Evolutionary conservation across 768 basidiomycete genomes (phyloP), one percentile per base, ranked within the genome.

Genomic region (Tricholoma sp.): DNA sequence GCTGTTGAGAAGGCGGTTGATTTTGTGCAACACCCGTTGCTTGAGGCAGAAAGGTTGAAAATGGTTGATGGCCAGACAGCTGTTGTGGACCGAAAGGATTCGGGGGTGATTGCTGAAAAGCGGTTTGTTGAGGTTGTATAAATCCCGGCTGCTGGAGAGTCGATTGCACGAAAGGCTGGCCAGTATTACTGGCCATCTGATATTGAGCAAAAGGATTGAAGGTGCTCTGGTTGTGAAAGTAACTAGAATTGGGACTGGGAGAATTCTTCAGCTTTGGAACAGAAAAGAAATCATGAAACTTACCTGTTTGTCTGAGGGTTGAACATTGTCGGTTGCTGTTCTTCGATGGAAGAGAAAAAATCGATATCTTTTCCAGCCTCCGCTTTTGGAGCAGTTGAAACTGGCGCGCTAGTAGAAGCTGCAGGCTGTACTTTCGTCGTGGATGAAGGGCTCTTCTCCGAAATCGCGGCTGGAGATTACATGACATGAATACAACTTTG

Each of bases 291-390:
- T n/a, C 41, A 22, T 11, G 24, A 27, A 21, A 34, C 24, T 29
- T 60, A 84, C 86, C 81, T 84, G 65, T 79, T 78, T 5, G 80
- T 78, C 59, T 82, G 79, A 6, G 86, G 81, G 59, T 84, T 84
- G 67, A 86, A 86, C 76, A 83, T 83, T n/a, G 82, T 77, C 8
- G 84, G 79, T 66, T 91, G 87, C 56, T 88, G 85, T 54, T 83
- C 80, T 68, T 97, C 94, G 62, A 99, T 96, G 5, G 90, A 82
- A 24, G 78, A 72, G 72, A 99, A 97, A 76, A 99, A 94, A 71
- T 98, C 96, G 18, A 83, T 72, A 31, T 78, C 79, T 56, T 82
- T 83, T 59, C 70, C 76, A n/a, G 45, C 54, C 14, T 59, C 45
- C 4, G 56, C 35, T 6, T 55, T 52, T 24, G 54, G 53, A 31